Base-by-base conservation (phyloP, 2,329 filamentous ascomycete species). In the Metarhizium rileyi region DNA sequence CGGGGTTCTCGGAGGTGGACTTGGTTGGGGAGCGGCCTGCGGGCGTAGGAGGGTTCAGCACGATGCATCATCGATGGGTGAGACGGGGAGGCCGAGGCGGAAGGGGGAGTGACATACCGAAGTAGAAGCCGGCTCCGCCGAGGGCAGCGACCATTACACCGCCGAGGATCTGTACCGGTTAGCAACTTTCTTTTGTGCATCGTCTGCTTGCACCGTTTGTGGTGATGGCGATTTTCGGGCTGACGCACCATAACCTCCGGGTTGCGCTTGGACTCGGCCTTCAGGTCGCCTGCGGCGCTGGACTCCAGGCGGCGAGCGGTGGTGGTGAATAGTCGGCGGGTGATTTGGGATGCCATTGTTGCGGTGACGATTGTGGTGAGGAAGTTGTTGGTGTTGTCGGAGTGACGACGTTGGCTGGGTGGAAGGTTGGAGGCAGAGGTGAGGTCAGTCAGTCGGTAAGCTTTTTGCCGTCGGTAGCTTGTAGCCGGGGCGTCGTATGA, bases 81-180 rank as follows among this genome's bases (percentile, higher is more conserved):
- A 14, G 22, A 35, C 5, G 10, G 22, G 41, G n/a, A 33, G 28
- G 1, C 30, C 30, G 20, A 4, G 20, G 9, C 10, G 5, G n/a
- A 12, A 38, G 30, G n/a, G n/a, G n/a, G n/a, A n/a, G n/a, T n/a
- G n/a, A 52, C 66, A 66, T 78, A 87, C 86, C 86, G 63, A 93
- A 87, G 74, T 90, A 89, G 82, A 84, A 95, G 67, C 91, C 91
- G 59, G 88, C 91, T 61, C 93, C 83, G 64, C 84, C 83, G 65
- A 96, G 86, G 62, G 88, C 86, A 67, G 84, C 84, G 62, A 86
- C 83, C 89, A 97, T 95, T 68, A 97, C 84, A 65, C 82, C 87
- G 56, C 90, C 80, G 58, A 98, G 86, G 64, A 97, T 83, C 93
- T 97, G 18, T 12, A 52, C 35, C 36, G 38, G 38, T 47, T 28